Base-by-base conservation (phyloP, 345 rosid genomes). In the Eucalyptus tenuipes region DNA sequence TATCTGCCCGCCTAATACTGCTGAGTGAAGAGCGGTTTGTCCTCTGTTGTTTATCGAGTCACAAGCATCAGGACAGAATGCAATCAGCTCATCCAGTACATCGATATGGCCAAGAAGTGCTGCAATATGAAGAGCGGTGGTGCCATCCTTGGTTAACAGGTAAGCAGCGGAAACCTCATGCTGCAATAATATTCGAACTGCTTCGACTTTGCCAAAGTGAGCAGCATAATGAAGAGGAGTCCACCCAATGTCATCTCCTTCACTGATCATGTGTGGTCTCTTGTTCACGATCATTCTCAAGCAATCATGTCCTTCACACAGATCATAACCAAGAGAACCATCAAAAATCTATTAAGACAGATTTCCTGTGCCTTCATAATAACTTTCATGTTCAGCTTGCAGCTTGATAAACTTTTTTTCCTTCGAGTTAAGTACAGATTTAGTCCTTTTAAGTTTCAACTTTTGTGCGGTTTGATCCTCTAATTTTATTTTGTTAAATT, bases 11-110 rank as follows among this genome's bases (percentile, higher is more conserved):
- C 86, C 88, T 55, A 45, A 18, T 50, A 89, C 90, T 3, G 93
- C 93, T 8, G 89, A 50, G 64, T 92, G 93, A 89, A 92, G 92
- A 88, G 88, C 52, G 13, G 88, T 92, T 3, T 86, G 90, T 12
- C 89, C 89, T 57, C 16, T 82, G 13, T 25, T 3, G 37, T 49
- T 87, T 33, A 88, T 47, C 16, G 89, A 52, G 0, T 91, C 89
- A 1, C 50, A 47, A 24, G 85, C 81, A 22, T 92, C 88, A 0
- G 92, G 91, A 86, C 92, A 87, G 11, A 44, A 7, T 79, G 18
- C 52, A 44, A 89, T 27, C 5, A 91, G 80, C 87, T 89, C 89
- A 14, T 81, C 42, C 24, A 89, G 64, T 9, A 88, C 87, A 15
- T 61, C 42, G 33, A 53, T 57, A 33, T 81, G 42, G 40, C 93